These are phyloP conservation scores for Beauveria scarabaeidicola DNA, from an alignment of 2,329 filamentous ascomycete species.

Conservation along the genomic window DNA sequence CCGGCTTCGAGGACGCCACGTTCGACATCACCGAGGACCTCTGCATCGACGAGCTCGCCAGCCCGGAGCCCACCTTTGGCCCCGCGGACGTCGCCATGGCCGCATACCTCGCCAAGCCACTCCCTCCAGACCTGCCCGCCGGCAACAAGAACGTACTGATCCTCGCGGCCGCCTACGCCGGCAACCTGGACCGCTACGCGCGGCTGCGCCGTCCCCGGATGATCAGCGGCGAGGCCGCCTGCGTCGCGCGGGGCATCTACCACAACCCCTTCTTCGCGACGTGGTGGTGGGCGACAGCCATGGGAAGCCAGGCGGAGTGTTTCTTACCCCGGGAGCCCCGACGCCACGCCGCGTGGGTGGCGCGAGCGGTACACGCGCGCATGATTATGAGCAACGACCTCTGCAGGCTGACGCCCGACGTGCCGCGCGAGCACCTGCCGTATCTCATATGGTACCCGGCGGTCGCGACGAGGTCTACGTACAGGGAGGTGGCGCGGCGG, in stretches of 20 bases:
- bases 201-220: conserved; percentile 24
- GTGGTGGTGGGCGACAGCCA: conserved; percentile 19
- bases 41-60: background rate
- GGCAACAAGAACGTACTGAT: conserved; percentile 31
- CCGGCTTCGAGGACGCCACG: conserved; percentile 14
- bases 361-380: conserved; percentile 18
- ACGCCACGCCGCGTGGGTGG: background rate
- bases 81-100: conserved; percentile 3
- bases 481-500: background rate
- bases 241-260: conserved; percentile 27
- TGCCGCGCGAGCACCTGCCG: background rate
- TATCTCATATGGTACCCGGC: conserved; percentile 10
- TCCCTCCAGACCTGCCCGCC: conserved; percentile 27
- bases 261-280: conserved; percentile 28
- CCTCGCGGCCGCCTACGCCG: conserved; percentile 27
- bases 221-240: conserved; percentile 19
- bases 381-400: conserved; percentile 23
- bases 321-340: background rate
- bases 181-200: conserved; percentile 30
- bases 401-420: conserved; percentile 10
- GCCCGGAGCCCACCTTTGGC: no score
- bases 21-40: conserved; percentile 2
- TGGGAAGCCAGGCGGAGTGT: no score
- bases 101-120: conserved; percentile 17
- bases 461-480: background rate